A percentile compares a stretch with the other conserved stretches of the same genome.
Evolutionary conservation across 2,329 filamentous ascomycete species (phyloP).

Genomic region (Tolypocladium sp.): DNA sequence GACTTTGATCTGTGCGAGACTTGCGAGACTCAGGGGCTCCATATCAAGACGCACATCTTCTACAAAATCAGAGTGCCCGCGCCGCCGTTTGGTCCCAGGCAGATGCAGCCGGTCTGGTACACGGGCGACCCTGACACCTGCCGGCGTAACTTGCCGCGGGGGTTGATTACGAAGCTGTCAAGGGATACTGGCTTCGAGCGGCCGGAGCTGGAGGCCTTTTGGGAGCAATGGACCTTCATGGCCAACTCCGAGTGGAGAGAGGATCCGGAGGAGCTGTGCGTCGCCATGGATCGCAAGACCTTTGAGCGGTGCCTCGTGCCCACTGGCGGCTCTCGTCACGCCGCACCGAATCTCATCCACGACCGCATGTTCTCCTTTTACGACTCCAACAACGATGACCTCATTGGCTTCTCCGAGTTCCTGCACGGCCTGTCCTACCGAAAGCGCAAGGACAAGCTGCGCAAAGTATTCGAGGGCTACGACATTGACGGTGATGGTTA

Average conservation of each 20-base stretch:
- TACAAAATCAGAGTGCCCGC: slow-evolving; percentile 91
- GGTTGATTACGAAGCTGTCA: slow-evolving; percentile 58
- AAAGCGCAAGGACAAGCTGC: slow-evolving; percentile 59
- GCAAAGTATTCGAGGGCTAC: slow-evolving; percentile 76
- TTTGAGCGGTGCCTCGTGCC: slow-evolving; percentile 89
- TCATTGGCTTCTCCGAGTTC: slow-evolving; percentile 92
- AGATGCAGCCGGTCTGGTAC: slow-evolving; percentile 79
- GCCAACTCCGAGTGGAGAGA: slow-evolving; percentile 76
- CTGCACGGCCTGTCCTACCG: slow-evolving; percentile 69
- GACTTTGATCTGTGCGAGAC: slow-evolving; percentile 94
- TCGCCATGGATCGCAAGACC: slow-evolving; percentile 85
- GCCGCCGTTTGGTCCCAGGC: slow-evolving; percentile 71
- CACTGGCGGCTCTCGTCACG: slow-evolving; percentile 68
- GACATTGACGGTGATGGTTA: slow-evolving; percentile 85
- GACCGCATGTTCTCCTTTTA: slow-evolving; percentile 97
- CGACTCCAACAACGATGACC: slow-evolving; percentile 77
- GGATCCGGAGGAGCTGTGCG: slow-evolving; percentile 66
- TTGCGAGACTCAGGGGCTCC: slow-evolving; percentile 71
- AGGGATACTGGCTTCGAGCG: slow-evolving; percentile 72
- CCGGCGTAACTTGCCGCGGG: slow-evolving; percentile 55
- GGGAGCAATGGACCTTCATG: slow-evolving; percentile 95
- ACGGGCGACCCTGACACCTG: slow-evolving; percentile 74
- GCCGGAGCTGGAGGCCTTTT: slow-evolving; percentile 83
- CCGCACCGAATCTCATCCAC: slow-evolving; percentile 80
- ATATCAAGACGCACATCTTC: slow-evolving; percentile 88